A percentile compares a stretch with the other conserved stretches of the same genome.
phyloP scores from a whole-genome alignment of 2,329 filamentous ascomycete genomes.

The Cladosporium sp. region DNA sequence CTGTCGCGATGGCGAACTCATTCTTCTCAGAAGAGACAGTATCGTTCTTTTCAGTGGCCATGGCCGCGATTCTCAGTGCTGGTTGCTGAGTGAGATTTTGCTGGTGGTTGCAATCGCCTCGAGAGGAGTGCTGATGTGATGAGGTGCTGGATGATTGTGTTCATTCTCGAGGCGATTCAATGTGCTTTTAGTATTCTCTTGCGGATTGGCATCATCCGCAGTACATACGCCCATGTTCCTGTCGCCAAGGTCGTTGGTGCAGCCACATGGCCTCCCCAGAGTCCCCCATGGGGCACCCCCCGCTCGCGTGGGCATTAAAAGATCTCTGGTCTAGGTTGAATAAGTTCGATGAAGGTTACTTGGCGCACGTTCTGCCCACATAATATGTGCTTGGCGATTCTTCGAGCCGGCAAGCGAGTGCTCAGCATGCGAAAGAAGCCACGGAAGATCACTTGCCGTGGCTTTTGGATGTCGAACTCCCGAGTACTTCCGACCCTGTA shows the following conservation, averaged over 20 bases:
- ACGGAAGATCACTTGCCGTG: slow-evolving; percentile 10
- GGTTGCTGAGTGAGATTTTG: background rate
- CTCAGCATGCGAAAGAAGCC: background rate
- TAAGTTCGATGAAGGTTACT: slow-evolving; percentile 8
- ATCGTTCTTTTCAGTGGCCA: slow-evolving; percentile 28
- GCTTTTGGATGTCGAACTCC: background rate
- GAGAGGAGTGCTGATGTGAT: slow-evolving; percentile 1
- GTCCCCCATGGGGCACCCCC: slow-evolving; percentile 16
- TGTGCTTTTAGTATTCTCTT: slow-evolving; percentile 8
- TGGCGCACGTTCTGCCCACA: slow-evolving; percentile 3
- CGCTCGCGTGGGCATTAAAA: slow-evolving; percentile 11
- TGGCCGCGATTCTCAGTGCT: background rate
- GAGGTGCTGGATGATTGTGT: background rate
- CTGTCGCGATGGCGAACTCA: slow-evolving; percentile 39
- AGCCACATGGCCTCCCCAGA: slow-evolving; percentile 1
- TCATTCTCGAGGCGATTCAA: background rate
- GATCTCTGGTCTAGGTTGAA: slow-evolving; percentile 5
- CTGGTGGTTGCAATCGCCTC: background rate
- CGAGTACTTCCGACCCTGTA: background rate
- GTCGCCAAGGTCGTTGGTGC: slow-evolving; percentile 16
- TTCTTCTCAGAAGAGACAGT: slow-evolving; percentile 35
- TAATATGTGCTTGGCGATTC: slow-evolving; percentile 9
- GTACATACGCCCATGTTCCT: slow-evolving; percentile 7
- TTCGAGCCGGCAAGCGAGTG: background rate
- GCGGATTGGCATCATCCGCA: background rate